phyloP scores from a whole-genome alignment of 768 basidiomycete species.

The Clathrus columnatus region DNA sequence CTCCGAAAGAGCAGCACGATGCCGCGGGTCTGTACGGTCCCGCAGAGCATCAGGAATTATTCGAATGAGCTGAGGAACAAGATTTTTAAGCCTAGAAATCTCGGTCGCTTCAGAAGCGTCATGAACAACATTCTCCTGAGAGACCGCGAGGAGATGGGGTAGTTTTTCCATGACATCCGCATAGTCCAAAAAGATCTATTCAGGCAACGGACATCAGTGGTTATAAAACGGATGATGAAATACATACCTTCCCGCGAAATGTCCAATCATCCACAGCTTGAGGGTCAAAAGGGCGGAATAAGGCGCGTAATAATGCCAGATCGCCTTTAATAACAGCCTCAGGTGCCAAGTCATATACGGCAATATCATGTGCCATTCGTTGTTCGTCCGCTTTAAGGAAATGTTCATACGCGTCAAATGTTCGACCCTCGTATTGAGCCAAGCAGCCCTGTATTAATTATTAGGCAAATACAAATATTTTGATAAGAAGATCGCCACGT shows the following conservation, averaged over 20 bases:
- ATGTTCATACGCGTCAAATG: slow-evolving; percentile 69
- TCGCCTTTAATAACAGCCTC: slow-evolving; percentile 74
- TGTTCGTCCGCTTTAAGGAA: slow-evolving; percentile 64
- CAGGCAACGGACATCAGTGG: slow-evolving; percentile 5
- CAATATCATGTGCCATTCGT: slow-evolving; percentile 72
- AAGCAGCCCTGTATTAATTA: slow-evolving; percentile 45
- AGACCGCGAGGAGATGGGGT: slow-evolving; percentile 42
- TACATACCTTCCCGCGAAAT: slow-evolving; percentile 67
- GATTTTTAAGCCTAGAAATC: slow-evolving; percentile 50
- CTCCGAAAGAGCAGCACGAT: slow-evolving; percentile 60
- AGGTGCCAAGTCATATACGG: slow-evolving; percentile 78
- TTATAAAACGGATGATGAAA: slow-evolving; percentile 5
- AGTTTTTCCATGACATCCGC: slow-evolving; percentile 52
- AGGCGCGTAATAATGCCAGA: slow-evolving; percentile 48
- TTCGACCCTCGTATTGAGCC: slow-evolving; percentile 48
- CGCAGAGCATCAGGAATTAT: slow-evolving; percentile 60
- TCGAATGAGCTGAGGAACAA: slow-evolving; percentile 55
- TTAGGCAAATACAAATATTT: neutral
- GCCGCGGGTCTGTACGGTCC: slow-evolving; percentile 49
- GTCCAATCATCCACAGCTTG: slow-evolving; percentile 68
- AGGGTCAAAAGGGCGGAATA: slow-evolving; percentile 60
- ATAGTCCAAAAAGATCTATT: slow-evolving; percentile 65
- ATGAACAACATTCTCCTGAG: slow-evolving; percentile 32
- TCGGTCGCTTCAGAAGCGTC: slow-evolving; percentile 42
- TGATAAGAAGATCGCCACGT: slow-evolving; percentile 8